Percentiles rank a stretch among this genome's conserved stretches.
Evolutionary conservation across 2,329 filamentous ascomycete genomes (phyloP).

Genomic region (Botrytis fragariae): DNA sequence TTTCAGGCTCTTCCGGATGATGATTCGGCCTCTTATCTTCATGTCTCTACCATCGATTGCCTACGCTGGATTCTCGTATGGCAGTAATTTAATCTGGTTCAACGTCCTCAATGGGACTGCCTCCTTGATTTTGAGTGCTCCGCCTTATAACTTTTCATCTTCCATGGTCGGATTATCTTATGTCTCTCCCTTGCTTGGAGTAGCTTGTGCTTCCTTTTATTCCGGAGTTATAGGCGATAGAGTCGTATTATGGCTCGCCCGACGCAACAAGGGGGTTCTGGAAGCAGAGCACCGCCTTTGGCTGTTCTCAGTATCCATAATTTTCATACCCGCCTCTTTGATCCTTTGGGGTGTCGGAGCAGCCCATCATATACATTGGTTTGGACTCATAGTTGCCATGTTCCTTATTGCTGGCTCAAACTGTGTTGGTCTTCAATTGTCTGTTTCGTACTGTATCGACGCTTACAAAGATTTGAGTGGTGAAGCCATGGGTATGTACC

Average conservation of each 20-base stretch:
- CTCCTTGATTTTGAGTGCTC: conserved; percentile 36
- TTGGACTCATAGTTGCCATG: conserved; percentile 50
- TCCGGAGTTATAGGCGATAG: conserved; percentile 36
- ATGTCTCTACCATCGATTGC: conserved; percentile 39
- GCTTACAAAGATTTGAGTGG: conserved; percentile 48
- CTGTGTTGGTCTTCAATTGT: conserved; percentile 45
- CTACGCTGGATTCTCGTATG: conserved; percentile 41
- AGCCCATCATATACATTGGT: conserved; percentile 45
- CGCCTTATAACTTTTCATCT: conserved; percentile 40
- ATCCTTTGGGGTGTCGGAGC: conserved; percentile 53
- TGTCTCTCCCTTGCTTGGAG: conserved; percentile 36
- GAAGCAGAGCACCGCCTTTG: conserved; percentile 39
- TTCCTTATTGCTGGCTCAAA: conserved; percentile 46
- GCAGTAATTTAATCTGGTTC: conserved; percentile 40
- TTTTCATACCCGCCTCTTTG: conserved; percentile 46
- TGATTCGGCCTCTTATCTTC: conserved; percentile 35
- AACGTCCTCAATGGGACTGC: conserved; percentile 41
- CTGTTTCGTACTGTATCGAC: conserved; percentile 47
- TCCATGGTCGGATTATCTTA: conserved; percentile 40
- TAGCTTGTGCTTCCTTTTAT: conserved; percentile 33
- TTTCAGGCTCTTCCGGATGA: conserved; percentile 37
- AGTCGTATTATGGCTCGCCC: conserved; percentile 41
- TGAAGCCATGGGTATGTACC: conserved; percentile 43
- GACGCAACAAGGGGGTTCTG: conserved; percentile 43
- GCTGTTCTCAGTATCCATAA: conserved; percentile 38